Base-by-base conservation (phyloP, 2,329 filamentous ascomycete genomes). In the Blastomyces parvus region DNA sequence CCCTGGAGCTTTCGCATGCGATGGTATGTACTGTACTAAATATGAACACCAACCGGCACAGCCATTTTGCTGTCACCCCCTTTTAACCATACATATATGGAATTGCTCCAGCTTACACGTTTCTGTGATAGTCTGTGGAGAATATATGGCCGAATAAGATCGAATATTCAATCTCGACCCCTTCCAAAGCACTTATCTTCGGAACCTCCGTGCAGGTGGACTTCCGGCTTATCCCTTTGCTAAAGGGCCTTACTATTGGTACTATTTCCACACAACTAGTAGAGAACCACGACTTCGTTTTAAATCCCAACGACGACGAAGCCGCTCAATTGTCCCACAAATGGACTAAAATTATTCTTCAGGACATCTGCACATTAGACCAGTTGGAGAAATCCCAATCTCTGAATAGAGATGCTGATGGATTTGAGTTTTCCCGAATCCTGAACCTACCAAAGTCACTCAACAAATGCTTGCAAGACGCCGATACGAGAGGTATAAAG, bases 81-180 rank as follows among this genome's bases (percentile, higher is more conserved):
- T 58, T 42, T 17, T 14, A 17, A 9, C 38, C 7, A 2, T 42
- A n/a, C n/a, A 17, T 7, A 0, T 22, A 17, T 42, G 19, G 13
- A 0, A 17, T 40, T 30, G 17, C 19, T 48, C n/a, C n/a, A 50
- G 22, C 62, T 62, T 57, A 62, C 59, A n/a, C 58, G 25, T 33
- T 56, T 33, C 36, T 40, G n/a, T 50, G 19, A 36, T 56, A 65
- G 63, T 83, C 90, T 66, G 92, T 97, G 67, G 92, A 97, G 76
- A 97, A 97, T 72, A 89, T 96, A 67, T 99, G 94, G 94, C 89
- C 91, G 6, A 94, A 96, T 79, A 99, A 99, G 80, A 85, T 97
- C 69, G 90, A 96, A 74, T 99, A 99, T 78, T 93, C 91, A 38
- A 91, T 99, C 66, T 86, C 90, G 64, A 90, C 96, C 13, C 93